phyloP scores from a whole-genome alignment of 139 green algal genomes.

The Chlorella ohadii region DNA sequence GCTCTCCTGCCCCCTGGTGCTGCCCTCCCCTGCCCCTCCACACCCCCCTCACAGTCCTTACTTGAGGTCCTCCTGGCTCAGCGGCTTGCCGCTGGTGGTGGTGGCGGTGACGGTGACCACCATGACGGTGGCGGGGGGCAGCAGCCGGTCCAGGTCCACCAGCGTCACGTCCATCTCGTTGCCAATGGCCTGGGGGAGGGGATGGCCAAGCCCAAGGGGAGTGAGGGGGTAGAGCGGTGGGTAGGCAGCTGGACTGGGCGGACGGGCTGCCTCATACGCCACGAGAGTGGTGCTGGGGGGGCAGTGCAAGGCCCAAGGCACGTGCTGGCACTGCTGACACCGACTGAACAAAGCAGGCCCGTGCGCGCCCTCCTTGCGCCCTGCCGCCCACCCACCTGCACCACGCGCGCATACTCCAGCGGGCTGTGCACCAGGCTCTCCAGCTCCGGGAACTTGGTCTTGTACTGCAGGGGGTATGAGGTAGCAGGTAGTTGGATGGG shows the following conservation, averaged over 20 bases:
- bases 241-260: no score
- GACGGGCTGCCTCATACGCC: no score
- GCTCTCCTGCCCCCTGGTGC: no score
- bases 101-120: conserved; percentile 96
- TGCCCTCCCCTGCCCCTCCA: neutral
- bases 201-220: no score
- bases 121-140: conserved; percentile 95
- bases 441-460: conserved; percentile 92
- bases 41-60: neutral
- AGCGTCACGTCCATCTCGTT: conserved; percentile 83
- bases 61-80: conserved; percentile 68
- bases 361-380: no score
- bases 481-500: no score
- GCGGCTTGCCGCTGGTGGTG: conserved; percentile 86
- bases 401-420: conserved; percentile 92
- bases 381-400: conserved; percentile 60
- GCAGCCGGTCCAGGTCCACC: conserved; percentile 79
- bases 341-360: no score
- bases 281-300: no score
- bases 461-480: conserved; percentile 41
- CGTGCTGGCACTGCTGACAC: no score
- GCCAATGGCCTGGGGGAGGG: conserved; percentile 38
- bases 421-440: conserved; percentile 92
- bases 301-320: no score
- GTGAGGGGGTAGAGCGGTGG: neutral